Evolutionary conservation across 2,329 filamentous ascomycete genomes (phyloP), one percentile per base, ranked within the genome.

Genomic region (Penicillium sp.): DNA sequence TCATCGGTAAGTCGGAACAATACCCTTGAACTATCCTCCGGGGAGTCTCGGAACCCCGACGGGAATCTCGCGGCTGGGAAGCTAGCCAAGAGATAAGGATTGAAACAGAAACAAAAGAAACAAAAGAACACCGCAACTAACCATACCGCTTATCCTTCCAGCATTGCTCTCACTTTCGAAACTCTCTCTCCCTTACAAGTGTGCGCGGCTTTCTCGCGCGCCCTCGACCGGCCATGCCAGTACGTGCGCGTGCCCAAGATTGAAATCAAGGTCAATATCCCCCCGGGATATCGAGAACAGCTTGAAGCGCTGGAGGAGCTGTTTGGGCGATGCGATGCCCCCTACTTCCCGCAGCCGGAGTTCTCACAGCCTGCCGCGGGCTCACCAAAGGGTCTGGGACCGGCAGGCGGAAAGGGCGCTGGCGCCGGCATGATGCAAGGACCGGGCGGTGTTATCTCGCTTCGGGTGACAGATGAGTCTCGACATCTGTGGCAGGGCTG

Each of bases 121-220:
- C 14, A 23, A 34, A 26, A 34, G 38, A 51, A 19, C 13, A 45
- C 16, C n/a, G 1, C 0, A 47, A 61, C 59, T 47, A 47, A 57
- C 54, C 56, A 44, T 43, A 42, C 27, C n/a, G 19, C 27, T 29
- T 38, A n/a, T 44, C 34, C 34, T 46, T 13, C 16, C 62, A 88
- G 92, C 55, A 90, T 97, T 58, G 90, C 92, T 14, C 81, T 97
- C 44, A 91, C 93, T 4, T 97, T 96, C 71, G 91, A 96, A 71
- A 88, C 91, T 63, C 81, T 97, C 43, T 90, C 89, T 0, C 94
- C 94, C 0, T 77, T 80, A 29, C 89, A 97, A 78, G 91, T 88
- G 14, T 97, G 92, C 72, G 79, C 83, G 44, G 84, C 86, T 30
- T 97, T 97, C 72, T 83, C 87, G 34, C 84, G 84, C 49, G 93